These are phyloP conservation scores for Rutstroemia sp. DNA, from an alignment of 2,329 filamentous ascomycete species.

Conservation along the genomic window DNA sequence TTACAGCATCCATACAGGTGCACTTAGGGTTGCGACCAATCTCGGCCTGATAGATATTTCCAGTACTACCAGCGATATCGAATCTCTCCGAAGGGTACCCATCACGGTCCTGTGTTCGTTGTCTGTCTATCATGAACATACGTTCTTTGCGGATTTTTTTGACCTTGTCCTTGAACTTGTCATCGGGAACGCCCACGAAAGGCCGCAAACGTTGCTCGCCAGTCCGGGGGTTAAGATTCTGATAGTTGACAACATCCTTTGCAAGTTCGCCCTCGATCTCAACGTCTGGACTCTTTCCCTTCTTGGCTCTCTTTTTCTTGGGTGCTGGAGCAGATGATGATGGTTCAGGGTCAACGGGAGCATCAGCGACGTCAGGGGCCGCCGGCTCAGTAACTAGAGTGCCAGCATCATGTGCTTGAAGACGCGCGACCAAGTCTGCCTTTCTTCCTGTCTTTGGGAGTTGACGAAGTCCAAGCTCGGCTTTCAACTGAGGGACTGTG, in stretches of 20 bases:
- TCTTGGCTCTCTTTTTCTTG: slow-evolving; percentile 7
- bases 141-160: slow-evolving; percentile 16
- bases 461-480: slow-evolving; percentile 62
- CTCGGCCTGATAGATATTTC: slow-evolving; percentile 13
- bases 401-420: slow-evolving; percentile 36
- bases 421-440: slow-evolving; percentile 59
- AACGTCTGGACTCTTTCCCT: slow-evolving; percentile 6
- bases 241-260: slow-evolving; percentile 3
- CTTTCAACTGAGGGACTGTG: slow-evolving; percentile 66
- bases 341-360: not conserved
- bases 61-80: slow-evolving; percentile 18
- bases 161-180: slow-evolving; percentile 14
- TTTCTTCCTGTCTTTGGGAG: slow-evolving; percentile 62
- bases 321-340: slow-evolving; percentile 3
- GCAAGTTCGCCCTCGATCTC: slow-evolving; percentile 13
- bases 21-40: slow-evolving; percentile 15
- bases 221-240: slow-evolving; percentile 3
- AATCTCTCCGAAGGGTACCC: slow-evolving; percentile 12
- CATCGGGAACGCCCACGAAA: slow-evolving; percentile 14
- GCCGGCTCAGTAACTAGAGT: not conserved
- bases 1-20: slow-evolving; percentile 19
- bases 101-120: slow-evolving; percentile 3
- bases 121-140: slow-evolving; percentile 19
- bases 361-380: not conserved
- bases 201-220: slow-evolving; percentile 11